These are phyloP conservation scores for Apiospora kogelbergensis DNA, from an alignment of 2,329 filamentous ascomycete species.

Conservation along the genomic window DNA sequence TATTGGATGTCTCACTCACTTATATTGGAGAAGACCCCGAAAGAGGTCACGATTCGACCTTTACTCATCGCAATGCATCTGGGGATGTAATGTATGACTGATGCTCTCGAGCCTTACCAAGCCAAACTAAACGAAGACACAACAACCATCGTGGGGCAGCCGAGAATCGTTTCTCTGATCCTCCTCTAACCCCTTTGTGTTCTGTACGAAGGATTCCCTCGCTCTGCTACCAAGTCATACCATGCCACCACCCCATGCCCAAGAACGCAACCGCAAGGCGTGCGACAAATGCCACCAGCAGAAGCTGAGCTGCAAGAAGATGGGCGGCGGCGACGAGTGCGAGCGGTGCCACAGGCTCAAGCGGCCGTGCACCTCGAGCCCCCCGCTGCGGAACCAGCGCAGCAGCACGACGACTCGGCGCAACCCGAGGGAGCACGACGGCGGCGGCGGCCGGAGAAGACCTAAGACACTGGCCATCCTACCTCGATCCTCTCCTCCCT, in stretches of 20 bases:
- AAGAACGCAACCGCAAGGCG: conserved; percentile 36
- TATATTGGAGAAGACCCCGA: background rate
- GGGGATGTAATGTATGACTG: background rate
- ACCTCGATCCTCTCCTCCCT: background rate
- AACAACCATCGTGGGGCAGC: background rate
- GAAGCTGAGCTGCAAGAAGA: conserved; percentile 46
- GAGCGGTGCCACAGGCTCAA: conserved; percentile 43
- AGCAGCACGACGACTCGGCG: conserved; percentile 8
- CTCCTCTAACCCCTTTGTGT: background rate
- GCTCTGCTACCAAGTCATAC: too few relatives aligned
- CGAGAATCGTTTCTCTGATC: background rate
- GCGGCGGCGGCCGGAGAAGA: background rate
- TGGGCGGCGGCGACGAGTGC: conserved; percentile 37
- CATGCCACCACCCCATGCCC: background rate
- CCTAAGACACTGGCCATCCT: background rate
- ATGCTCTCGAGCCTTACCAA: background rate
- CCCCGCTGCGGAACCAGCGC: conserved; percentile 35
- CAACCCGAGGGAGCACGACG: background rate
- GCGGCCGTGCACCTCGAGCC: conserved; percentile 44
- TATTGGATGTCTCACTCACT: background rate
- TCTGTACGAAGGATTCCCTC: too few relatives aligned
- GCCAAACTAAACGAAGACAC: background rate
- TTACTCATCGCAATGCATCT: background rate
- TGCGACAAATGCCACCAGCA: conserved; percentile 48
- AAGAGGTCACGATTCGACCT: background rate